Evolutionary conservation across 371 early-diverging fungal species (phyloP), one percentile per base, ranked within the genome.

Genomic region (Mucor saturninus): DNA sequence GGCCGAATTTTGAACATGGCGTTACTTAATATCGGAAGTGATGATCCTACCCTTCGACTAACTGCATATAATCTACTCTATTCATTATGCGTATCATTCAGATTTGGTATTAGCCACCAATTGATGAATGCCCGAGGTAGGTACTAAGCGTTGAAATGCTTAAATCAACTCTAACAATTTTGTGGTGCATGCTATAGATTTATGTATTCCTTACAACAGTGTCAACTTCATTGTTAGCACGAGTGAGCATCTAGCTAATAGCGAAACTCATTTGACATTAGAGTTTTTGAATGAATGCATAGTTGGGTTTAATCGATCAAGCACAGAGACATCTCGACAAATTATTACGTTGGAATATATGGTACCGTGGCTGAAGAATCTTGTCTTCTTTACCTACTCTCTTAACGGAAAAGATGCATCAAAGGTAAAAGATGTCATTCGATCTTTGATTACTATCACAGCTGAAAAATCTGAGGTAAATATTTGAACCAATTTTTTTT

Each of bases 1-100:
- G 97, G 95, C 3, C 91, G 93, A 15, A 77, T 96, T 42, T 76
- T 96, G 45, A 95, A 93, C 62, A 94, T 95, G 85, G 93, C 95
- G n/a, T 68, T 96, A 62, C 76, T 93, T 35, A 95, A 94, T 68
- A 73, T 93, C 32, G 92, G 91, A 2, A 88, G 90, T 37, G 87
- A 86, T 3, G 93, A 94, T 68, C 83, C 92, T 9, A 78, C 77
- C 28, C 74, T 96, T 54, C 83, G 96, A 10, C 67, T 90, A 39
- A 86, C 93, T 31, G 89, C 93, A 0, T 95, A 95, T 75, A 91
- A 93, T 68, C 73, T 96, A 62, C 79, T 95, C 26, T 87, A 86
- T 58, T 87, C 94, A 0, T 72, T 95, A 0, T 84, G 90, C 26
- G 69, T 83, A 3, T 89, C 87, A 6, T 96, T 95, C 71, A 83